Percentiles rank a stretch among this genome's conserved stretches.
Conservation (phyloP, 129 eudicot genomes). For the Chrysanthemum lavandulifolium region DNA sequence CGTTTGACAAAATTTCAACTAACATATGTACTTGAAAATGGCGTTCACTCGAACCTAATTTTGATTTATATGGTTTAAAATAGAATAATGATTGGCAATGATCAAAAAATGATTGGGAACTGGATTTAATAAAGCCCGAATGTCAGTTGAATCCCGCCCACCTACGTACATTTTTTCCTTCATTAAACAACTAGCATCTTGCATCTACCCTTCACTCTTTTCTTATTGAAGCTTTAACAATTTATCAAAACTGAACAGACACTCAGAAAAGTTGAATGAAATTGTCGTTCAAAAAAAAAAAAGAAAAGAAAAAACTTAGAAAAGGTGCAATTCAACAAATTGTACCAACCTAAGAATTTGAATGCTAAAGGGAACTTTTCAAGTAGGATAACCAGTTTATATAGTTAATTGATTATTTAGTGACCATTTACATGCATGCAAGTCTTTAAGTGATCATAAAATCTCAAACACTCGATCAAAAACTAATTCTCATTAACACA, state of each 20-base stretch:
- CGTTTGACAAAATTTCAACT: background rate
- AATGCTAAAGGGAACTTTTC: too few relatives aligned
- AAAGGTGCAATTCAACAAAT: background rate
- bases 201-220: background rate
- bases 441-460: too few relatives aligned
- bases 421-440: too few relatives aligned
- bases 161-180: conserved; percentile 1
- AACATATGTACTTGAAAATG: background rate
- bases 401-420: too few relatives aligned
- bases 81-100: conserved; percentile 33
- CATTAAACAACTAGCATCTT: background rate
- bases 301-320: background rate
- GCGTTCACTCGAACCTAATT: conserved; percentile 17
- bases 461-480: too few relatives aligned
- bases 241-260: background rate
- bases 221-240: background rate
- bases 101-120: conserved; percentile 9
- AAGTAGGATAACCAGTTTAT: too few relatives aligned
- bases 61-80: conserved; percentile 4
- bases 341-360: background rate
- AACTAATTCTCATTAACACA: too few relatives aligned
- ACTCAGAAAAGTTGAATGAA: background rate
- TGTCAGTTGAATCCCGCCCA: conserved; percentile 32
- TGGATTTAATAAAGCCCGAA: conserved; percentile 7
- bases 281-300: too few relatives aligned